Base-by-base conservation (phyloP, 2,329 filamentous ascomycete genomes). In the Aspergillus novoparasiticus region DNA sequence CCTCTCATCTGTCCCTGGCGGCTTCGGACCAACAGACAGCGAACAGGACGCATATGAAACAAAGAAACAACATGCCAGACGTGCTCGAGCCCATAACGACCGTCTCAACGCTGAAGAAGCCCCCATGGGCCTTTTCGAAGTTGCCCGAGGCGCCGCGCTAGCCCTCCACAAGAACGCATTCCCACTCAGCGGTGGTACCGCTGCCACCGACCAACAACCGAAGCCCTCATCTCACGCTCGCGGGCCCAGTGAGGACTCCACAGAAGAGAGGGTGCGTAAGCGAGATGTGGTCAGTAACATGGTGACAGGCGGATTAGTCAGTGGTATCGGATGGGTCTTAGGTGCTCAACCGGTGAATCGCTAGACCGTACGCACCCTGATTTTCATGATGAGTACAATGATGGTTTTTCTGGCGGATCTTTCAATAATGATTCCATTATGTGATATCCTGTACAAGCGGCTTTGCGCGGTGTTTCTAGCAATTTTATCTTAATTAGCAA, bases 241-340 rank as follows among this genome's bases (percentile, higher is more conserved):
- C 46, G 61, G n/a, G 2, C 60, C 62, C 59, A 70, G 58, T 64
- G 66, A 62, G 59, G 54, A 53, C 26, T 46, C 60, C 59, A 48
- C 69, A 48, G 65, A 69, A 58, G 63, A 71, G 60, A 75, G 77
- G 48, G 78, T 83, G 19, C 73, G 82, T 48, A 84, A 84, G 69
- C 73, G 82, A 63, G 82, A 84, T 72, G 75, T 89, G 78, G 86
- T 89, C 55, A 86, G 86, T 63, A 89, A 83, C 76, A 87, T 87
- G 75, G 87, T 89, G 6, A 88, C 85, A 14, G 86, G 86, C 2
- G 86, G 86, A 8, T 73, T 89, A 71, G 86, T 85, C 9, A 87
- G 82, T 72, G 87, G 87, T 11, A 79, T 90, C 70, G 87, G 87
- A 10, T 90, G 87, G 87, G 85, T 89, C 61, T 73, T 90, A 60